A percentile compares a stretch with the other conserved stretches of the same genome.
Conservation (phyloP, 2,329 filamentous ascomycete genomes). For the Dendryphion nanum region DNA sequence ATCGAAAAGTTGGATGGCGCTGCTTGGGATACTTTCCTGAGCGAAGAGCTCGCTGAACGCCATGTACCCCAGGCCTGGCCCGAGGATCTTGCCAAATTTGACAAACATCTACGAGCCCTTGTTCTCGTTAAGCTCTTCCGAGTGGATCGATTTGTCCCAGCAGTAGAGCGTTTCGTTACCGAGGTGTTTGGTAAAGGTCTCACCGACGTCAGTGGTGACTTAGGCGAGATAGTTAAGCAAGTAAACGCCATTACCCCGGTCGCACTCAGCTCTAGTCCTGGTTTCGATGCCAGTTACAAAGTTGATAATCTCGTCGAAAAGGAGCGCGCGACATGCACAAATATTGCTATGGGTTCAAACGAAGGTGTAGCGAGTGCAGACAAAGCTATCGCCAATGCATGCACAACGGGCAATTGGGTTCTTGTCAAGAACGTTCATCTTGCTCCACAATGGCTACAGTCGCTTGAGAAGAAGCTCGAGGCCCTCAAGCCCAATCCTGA, state of each 20-base stretch:
- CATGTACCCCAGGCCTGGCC: conserved; percentile 77
- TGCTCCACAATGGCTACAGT: conserved; percentile 93
- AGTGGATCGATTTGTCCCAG: conserved; percentile 90
- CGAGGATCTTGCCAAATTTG: conserved; percentile 60
- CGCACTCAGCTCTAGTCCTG: conserved; percentile 88
- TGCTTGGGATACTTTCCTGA: conserved; percentile 79
- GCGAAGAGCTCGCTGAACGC: conserved; percentile 83
- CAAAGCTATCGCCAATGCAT: conserved; percentile 90
- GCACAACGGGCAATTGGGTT: conserved; percentile 91
- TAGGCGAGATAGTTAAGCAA: conserved; percentile 80
- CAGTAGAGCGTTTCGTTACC: conserved; percentile 85
- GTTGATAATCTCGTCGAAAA: conserved; percentile 92
- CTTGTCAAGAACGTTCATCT: conserved; percentile 98
- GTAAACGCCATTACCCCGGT: conserved; percentile 83
- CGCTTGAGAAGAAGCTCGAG: conserved; percentile 93
- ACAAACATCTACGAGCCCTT: conserved; percentile 78
- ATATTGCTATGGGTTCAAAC: conserved; percentile 98
- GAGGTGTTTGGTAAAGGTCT: conserved; percentile 81
- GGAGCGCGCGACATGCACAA: conserved; percentile 78
- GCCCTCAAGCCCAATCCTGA: conserved; percentile 89
- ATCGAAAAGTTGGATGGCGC: conserved; percentile 61
- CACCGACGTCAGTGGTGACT: conserved; percentile 80
- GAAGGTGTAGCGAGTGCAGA: conserved; percentile 90
- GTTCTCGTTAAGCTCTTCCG: conserved; percentile 92
- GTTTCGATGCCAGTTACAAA: conserved; percentile 99